Evolutionary conservation across 2,329 filamentous ascomycete species (phyloP).

Genomic region (Penicillium frequentans): DNA sequence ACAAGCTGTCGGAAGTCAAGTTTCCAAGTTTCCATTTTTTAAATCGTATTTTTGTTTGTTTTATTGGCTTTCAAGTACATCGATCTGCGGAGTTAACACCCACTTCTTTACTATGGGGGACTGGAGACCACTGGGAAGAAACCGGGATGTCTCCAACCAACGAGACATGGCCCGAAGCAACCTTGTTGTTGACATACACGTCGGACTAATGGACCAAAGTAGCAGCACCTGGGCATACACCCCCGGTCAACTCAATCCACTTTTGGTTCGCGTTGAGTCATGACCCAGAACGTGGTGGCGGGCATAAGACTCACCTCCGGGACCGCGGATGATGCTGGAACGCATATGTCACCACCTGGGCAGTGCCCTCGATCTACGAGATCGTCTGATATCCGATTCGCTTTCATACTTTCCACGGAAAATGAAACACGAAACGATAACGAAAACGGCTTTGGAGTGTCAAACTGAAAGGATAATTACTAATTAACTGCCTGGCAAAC

Average conservation of each 20-base stretch:
- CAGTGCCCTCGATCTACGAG: not conserved
- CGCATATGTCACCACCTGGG: constrained; percentile 4
- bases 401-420: not conserved
- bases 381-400: constrained; percentile 1
- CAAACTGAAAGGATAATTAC: not conserved
- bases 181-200: not conserved
- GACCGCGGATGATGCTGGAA: not conserved
- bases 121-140: not conserved
- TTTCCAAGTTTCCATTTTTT: not conserved
- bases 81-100: not conserved
- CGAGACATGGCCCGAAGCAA: not conserved
- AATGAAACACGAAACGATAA: not conserved
- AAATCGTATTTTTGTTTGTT: not conserved
- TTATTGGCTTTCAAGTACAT: not conserved
- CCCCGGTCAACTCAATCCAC: not conserved
- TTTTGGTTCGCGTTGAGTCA: not conserved
- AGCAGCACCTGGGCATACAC: not conserved
- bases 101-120: not conserved
- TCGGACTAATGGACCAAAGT: not conserved
- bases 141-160: not conserved
- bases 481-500: not conserved
- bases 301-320: not conserved
- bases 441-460: not conserved
- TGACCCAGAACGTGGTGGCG: not conserved
- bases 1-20: not conserved